A percentile compares a stretch with the other conserved stretches of the same genome.
These are phyloP conservation scores for Penicillium griseofulvum DNA, from an alignment of 2,329 filamentous ascomycete species.

Conservation along the genomic window DNA sequence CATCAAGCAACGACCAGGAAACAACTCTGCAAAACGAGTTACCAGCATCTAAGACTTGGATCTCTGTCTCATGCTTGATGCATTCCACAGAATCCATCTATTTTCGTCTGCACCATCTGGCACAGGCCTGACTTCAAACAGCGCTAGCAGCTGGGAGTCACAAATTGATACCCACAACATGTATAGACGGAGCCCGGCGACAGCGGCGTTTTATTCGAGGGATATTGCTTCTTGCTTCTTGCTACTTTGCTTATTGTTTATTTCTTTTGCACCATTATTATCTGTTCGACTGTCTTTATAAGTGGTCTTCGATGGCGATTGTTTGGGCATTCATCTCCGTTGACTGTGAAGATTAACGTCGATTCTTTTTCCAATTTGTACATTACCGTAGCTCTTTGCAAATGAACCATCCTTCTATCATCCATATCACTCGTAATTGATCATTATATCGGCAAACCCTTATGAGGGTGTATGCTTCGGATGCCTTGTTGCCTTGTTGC, in stretches of 20 bases:
- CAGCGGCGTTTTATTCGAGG: slow-evolving; percentile 25
- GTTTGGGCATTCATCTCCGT: neutral
- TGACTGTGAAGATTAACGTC: neutral
- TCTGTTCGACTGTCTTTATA: slow-evolving; percentile 4
- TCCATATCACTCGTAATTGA: neutral
- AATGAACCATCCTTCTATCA: neutral
- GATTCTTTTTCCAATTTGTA: neutral
- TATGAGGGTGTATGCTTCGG: neutral
- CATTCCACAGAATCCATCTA: neutral
- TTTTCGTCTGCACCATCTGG: neutral
- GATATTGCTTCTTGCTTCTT: slow-evolving; percentile 8
- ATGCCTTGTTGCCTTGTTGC: neutral
- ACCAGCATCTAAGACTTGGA: slow-evolving; percentile 42
- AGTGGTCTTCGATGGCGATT: neutral
- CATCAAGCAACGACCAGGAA: slow-evolving; percentile 60
- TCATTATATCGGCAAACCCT: neutral
- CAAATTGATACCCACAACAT: slow-evolving; percentile 35
- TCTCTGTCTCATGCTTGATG: neutral
- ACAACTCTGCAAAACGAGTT: slow-evolving; percentile 41
- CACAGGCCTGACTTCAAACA: slow-evolving; percentile 10
- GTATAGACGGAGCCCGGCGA: slow-evolving; percentile 35
- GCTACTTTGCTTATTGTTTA: neutral
- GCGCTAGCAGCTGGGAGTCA: slow-evolving; percentile 18
- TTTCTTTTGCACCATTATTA: slow-evolving; percentile 12
- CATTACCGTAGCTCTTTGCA: slow-evolving; percentile 2